phyloP scores from a whole-genome alignment of 163 green algal species.

The Scenedesmus sp. region DNA sequence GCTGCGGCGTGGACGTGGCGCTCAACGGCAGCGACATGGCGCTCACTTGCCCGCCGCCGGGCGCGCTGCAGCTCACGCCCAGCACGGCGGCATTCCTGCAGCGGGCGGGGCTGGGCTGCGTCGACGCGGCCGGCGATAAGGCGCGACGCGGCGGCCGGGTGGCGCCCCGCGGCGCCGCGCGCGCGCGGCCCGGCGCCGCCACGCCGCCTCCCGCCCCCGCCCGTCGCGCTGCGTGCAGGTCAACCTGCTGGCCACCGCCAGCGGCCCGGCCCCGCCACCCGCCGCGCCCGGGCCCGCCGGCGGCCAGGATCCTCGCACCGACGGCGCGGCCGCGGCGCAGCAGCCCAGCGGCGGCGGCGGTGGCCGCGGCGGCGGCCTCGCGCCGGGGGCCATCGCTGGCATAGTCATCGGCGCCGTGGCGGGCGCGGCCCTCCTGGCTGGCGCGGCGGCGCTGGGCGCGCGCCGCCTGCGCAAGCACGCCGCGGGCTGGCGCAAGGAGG shows the following conservation, averaged over 20 bases:
- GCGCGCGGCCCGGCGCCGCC: no score
- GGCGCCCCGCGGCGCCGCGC: no score
- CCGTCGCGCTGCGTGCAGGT: conserved; percentile 4
- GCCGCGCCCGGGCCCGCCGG: neutral
- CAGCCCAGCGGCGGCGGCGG: neutral
- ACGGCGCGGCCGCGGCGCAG: neutral
- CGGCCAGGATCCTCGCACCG: neutral
- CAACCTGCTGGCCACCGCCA: conserved; percentile 6
- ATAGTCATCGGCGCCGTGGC: conserved; percentile 30
- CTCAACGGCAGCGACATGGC: conserved; percentile 10
- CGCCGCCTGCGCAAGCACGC: neutral
- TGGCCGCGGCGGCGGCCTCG: neutral
- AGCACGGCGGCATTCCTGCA: conserved; percentile 2
- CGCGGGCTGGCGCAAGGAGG: neutral
- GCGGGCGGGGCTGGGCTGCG: neutral
- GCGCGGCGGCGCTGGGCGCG: neutral
- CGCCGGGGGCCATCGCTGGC: conserved; percentile 25
- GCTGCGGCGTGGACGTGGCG: neutral
- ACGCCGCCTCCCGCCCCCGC: no score
- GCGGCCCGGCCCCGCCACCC: neutral
- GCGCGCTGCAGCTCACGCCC: neutral
- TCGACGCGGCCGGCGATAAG: conserved; percentile 3
- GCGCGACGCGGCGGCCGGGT: no score
- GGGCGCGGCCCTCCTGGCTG: conserved; percentile 16
- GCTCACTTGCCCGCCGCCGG: conserved; percentile 11